These are phyloP conservation scores for Sordariomycetes sp. DNA, from an alignment of 2,329 filamentous ascomycete genomes.

Conservation along the genomic window DNA sequence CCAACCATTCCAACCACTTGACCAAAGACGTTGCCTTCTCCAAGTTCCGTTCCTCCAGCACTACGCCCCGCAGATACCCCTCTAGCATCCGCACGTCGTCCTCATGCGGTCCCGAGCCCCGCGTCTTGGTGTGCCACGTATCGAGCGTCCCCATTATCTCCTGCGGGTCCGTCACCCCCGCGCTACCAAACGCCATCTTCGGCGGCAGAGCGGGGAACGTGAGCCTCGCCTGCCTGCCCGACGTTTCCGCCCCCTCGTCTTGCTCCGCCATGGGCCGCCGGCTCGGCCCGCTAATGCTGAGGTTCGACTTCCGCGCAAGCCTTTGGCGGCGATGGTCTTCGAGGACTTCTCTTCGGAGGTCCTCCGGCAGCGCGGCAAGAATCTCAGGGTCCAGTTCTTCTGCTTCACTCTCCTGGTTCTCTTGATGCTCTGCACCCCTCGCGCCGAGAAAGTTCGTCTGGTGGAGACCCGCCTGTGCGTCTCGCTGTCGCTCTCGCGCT, in stretches of 20 bases:
- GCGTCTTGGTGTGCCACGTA: constrained; percentile 65
- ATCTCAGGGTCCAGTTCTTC: constrained; percentile 54
- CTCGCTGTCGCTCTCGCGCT: constrained; percentile 35
- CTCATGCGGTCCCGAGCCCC: constrained; percentile 56
- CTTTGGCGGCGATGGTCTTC: constrained; percentile 44
- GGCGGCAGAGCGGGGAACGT: constrained; percentile 30
- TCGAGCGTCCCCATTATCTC: constrained; percentile 64
- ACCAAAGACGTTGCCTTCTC: constrained; percentile 58
- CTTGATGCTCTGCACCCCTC: constrained; percentile 10
- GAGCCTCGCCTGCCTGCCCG: constrained; percentile 26
- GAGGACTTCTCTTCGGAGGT: constrained; percentile 66
- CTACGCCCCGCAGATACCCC: constrained; percentile 58
- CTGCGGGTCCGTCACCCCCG: constrained; percentile 23
- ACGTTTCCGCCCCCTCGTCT: not conserved
- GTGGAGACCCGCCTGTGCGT: constrained; percentile 45
- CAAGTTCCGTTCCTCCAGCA: constrained; percentile 65
- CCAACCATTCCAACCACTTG: constrained; percentile 50
- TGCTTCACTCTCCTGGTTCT: not conserved
- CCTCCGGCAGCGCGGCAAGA: constrained; percentile 69
- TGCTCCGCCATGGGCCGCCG: not conserved
- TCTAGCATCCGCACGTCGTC: constrained; percentile 67
- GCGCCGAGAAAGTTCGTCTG: constrained; percentile 64
- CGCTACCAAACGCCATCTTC: constrained; percentile 31
- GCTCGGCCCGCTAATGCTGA: constrained; percentile 1
- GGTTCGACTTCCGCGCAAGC: constrained; percentile 20